Conservation (phyloP, 768 basidiomycete genomes). For the Collybiopsis confluens region DNA sequence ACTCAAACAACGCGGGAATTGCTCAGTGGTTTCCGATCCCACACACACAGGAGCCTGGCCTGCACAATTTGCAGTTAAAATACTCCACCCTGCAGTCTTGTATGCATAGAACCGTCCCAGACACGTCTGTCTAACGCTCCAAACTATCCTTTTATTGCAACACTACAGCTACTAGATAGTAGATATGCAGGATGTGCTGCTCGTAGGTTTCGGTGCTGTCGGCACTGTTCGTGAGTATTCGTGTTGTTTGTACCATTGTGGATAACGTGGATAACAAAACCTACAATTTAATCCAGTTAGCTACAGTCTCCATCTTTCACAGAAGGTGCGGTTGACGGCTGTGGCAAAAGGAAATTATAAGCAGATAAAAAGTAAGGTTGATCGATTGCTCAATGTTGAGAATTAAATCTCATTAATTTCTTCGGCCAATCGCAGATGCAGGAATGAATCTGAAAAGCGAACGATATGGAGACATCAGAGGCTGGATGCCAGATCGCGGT, state of each 20-base stretch:
- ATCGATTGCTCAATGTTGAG: too few relatives aligned
- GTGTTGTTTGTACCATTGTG: not conserved
- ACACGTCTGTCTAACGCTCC: too few relatives aligned
- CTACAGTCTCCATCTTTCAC: conserved; percentile 34
- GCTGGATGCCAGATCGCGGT: conserved; percentile 12
- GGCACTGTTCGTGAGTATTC: conserved; percentile 53
- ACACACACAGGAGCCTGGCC: too few relatives aligned
- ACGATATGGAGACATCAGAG: conserved; percentile 2
- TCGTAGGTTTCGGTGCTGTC: conserved; percentile 63
- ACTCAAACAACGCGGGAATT: too few relatives aligned
- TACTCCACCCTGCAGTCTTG: too few relatives aligned
- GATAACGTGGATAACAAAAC: too few relatives aligned
- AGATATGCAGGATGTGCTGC: conserved; percentile 39
- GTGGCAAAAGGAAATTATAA: conserved; percentile 72
- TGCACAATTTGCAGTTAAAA: too few relatives aligned
- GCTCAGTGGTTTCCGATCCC: too few relatives aligned
- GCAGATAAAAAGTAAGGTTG: conserved; percentile 36
- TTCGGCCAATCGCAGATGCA: not conserved
- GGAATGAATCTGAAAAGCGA: conserved; percentile 9
- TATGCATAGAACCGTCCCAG: too few relatives aligned
- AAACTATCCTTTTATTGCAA: too few relatives aligned
- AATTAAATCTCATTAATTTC: not conserved
- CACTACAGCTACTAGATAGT: too few relatives aligned
- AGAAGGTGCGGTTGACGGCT: conserved; percentile 59
- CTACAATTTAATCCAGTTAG: not conserved